phyloP scores from a whole-genome alignment of 192 early-diverging fungal genomes.

The Coemansia sp. region DNA sequence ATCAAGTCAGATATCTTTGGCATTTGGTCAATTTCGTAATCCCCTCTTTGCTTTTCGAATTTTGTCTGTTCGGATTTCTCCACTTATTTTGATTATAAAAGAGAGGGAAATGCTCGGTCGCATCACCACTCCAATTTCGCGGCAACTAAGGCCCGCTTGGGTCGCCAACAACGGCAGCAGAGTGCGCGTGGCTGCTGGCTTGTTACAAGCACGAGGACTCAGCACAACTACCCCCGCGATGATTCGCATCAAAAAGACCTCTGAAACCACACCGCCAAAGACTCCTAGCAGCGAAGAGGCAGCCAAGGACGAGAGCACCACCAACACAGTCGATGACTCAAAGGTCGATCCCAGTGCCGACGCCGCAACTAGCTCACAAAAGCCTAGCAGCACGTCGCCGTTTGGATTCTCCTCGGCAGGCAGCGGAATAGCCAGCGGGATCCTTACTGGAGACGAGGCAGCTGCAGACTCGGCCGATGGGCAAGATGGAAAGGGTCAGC shows the following conservation, averaged over 20 bases:
- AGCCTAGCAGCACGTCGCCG: constrained; percentile 34
- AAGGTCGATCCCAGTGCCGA: not conserved
- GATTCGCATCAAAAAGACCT: constrained; percentile 41
- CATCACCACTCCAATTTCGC: constrained; percentile 31
- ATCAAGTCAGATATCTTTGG: too few relatives aligned
- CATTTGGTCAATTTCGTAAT: too few relatives aligned
- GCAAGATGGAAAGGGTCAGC: not conserved
- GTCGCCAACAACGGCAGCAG: not conserved
- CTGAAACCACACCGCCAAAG: constrained; percentile 21
- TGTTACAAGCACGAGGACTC: constrained; percentile 10
- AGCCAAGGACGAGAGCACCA: not conserved
- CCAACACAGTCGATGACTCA: not conserved
- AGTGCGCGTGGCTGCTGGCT: not conserved
- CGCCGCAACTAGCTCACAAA: constrained; percentile 8
- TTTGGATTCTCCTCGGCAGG: constrained; percentile 52
- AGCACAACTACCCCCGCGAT: constrained; percentile 19
- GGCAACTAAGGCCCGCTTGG: constrained; percentile 17
- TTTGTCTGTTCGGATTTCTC: not conserved
- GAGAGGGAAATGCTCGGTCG: constrained; percentile 36
- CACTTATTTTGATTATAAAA: not conserved
- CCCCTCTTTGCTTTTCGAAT: too few relatives aligned
- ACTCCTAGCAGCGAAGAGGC: constrained; percentile 6
- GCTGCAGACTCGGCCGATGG: constrained; percentile 2
- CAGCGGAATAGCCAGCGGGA: constrained; percentile 48
- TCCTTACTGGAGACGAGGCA: constrained; percentile 30